Base-by-base conservation (phyloP, 805 yeast genomes). In the Candida patagonica region DNA sequence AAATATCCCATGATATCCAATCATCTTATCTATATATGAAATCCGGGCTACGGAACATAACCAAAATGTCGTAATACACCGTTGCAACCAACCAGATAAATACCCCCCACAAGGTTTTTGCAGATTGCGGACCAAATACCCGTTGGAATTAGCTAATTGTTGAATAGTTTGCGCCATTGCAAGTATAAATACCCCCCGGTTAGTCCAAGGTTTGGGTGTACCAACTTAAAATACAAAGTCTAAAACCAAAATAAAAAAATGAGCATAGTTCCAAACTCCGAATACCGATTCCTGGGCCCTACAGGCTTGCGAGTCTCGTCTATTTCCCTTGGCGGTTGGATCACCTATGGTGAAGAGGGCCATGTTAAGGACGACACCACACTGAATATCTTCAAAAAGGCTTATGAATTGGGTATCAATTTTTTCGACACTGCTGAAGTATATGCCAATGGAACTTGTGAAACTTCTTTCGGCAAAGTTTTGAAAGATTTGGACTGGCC, bases 381-480 rank as follows among this genome's bases (percentile, higher is more conserved):
- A 17, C 45, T 47, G 30, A 51, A 37, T 27, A 52, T 53, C 32
- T 50, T 55, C 38, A 49, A 48, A 31, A 48, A 42, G 26, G 59
- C 59, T n/a, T 55, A 52, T 53, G 48, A 51, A 37, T 37, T 44
- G 17, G 59, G 59, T 5, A 51, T 53, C 48, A 55, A 55, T 42
- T 55, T 51, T 38, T 55, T 55, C 36, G 59, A 55, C 34, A 55
- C 59, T 4, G 59, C 56, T 17, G 59, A 55, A 37, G 50, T 43
- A 20, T 55, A 55, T 34, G 44, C 50, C 6, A 42, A 41, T 6
- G 59, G 59, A 17, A 42, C 51, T 25, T 53, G 54, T 35, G 59
- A 55, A 40, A 42, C 29, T 3, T 52, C 54, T 10, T 52, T 55
- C 41, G 59, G 59, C 30, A 41, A 47, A 21, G 45, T 51, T 35